These are phyloP conservation scores for Nyctanthes arbortristis DNA, from an alignment of 257 asterid species.

Conservation along the genomic window DNA sequence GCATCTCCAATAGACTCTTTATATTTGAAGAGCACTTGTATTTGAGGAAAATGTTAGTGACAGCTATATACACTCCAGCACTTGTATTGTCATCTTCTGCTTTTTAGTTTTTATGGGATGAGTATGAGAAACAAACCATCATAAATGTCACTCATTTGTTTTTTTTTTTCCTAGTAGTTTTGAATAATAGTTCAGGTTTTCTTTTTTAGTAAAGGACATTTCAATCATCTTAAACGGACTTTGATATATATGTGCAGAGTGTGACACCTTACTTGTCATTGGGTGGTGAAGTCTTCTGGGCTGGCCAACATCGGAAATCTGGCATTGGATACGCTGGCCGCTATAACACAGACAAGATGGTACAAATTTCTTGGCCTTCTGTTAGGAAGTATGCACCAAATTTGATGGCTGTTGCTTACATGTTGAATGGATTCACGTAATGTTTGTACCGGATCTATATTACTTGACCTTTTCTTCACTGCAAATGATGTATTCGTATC, in stretches of 20 bases:
- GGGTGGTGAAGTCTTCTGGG: conserved; percentile 98
- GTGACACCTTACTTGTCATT: conserved; percentile 69
- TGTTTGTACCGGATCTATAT: background rate
- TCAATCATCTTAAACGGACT: background rate
- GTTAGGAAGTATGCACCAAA: conserved; percentile 7
- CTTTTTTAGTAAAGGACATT: background rate
- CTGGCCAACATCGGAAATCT: conserved; percentile 93
- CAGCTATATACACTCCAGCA: no score
- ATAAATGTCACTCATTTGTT: background rate
- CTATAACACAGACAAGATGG: conserved; percentile 93
- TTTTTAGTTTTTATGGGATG: background rate
- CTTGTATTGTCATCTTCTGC: background rate
- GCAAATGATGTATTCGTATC: background rate
- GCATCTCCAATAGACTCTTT: no score
- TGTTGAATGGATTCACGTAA: background rate
- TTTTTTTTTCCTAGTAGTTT: background rate
- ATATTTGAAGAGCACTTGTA: no score
- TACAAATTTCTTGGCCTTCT: conserved; percentile 21
- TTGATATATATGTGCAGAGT: conserved; percentile 56
- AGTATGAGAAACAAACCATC: background rate
- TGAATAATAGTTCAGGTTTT: background rate
- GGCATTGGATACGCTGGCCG: conserved; percentile 93
- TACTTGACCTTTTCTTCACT: background rate
- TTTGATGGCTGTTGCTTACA: background rate
- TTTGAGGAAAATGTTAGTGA: no score